These are phyloP conservation scores for Fraxinus sp. DNA, from an alignment of 305 asterid species.

Conservation along the genomic window DNA sequence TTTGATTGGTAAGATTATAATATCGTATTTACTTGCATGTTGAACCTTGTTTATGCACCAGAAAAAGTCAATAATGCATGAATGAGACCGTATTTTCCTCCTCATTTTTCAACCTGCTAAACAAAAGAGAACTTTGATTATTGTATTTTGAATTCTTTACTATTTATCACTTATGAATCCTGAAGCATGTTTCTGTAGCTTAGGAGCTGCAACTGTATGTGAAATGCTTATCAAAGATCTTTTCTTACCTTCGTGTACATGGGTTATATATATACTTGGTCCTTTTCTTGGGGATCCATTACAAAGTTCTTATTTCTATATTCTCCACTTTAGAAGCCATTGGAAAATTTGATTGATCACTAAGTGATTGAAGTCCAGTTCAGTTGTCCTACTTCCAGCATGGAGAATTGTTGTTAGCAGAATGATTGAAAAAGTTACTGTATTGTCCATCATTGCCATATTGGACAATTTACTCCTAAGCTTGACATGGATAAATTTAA, in stretches of 20 bases:
- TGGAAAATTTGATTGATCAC: background rate
- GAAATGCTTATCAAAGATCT: background rate
- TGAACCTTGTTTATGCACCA: background rate
- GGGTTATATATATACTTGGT: background rate
- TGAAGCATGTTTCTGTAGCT: background rate
- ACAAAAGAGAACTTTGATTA: background rate
- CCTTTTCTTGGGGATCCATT: background rate
- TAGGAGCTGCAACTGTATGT: background rate
- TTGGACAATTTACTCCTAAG: background rate
- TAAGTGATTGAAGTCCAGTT: background rate
- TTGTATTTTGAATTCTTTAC: background rate
- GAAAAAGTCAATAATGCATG: background rate
- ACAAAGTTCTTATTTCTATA: background rate
- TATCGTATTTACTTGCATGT: background rate
- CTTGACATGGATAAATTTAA: background rate
- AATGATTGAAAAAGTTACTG: background rate
- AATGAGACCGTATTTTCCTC: background rate
- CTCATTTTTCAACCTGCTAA: background rate
- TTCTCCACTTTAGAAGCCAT: background rate
- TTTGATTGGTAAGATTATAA: background rate
- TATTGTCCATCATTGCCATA: background rate
- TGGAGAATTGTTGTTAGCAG: background rate
- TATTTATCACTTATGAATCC: background rate
- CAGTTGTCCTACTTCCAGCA: background rate
- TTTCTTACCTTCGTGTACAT: background rate